Base-by-base conservation (phyloP, 2,329 filamentous ascomycete species). In the Albifimbria verrucaria region DNA sequence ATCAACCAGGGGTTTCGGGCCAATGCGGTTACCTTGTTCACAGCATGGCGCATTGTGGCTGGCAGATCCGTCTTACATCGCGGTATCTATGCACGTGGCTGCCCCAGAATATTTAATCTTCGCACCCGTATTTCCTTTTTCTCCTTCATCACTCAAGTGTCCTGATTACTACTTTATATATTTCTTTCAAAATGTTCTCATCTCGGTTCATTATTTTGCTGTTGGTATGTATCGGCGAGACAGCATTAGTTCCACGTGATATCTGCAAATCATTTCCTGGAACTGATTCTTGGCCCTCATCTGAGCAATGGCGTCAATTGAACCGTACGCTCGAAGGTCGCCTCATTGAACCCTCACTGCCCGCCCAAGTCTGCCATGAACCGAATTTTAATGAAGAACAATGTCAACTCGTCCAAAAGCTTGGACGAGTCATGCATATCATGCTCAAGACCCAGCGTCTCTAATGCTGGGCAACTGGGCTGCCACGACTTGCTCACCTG, bases 401-500 rank as follows among this genome's bases (percentile, higher is more conserved):
- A 6, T 80, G 77, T 53, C 50, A 52, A 0, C 32, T 52, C 0
- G 44, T 66, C 0, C 45, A 56, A 3, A 42, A 57, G 52, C 52
- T 3, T 71, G 69, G 69, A 54, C 49, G 3, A 57, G 54, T 4
- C 65, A 64, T 39, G 62, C 67, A 1, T 65, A 60, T 15, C 68
- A 71, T 39, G 47, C 54, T 0, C 52, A 58, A 1, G 53, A 70
- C 24, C 68, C 69, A 6, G 49, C 71, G 7, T 70, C 68, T 0
- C 54, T 69, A 2, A 66, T 68, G 53, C 62, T 57, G 52, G 63
- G 78, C 51, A 75, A 77, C 49, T 80, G 68, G 61, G 71, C 72
- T 54, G 78, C 82, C 58, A 77, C 76, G 63, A 74, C 77, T 11
- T 82, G 79, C 61, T 66, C 81, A 36, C 78, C 78, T 2, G 58